Conservation (phyloP, 2,329 filamentous ascomycete genomes). For the Colletotrichum trifolii region DNA sequence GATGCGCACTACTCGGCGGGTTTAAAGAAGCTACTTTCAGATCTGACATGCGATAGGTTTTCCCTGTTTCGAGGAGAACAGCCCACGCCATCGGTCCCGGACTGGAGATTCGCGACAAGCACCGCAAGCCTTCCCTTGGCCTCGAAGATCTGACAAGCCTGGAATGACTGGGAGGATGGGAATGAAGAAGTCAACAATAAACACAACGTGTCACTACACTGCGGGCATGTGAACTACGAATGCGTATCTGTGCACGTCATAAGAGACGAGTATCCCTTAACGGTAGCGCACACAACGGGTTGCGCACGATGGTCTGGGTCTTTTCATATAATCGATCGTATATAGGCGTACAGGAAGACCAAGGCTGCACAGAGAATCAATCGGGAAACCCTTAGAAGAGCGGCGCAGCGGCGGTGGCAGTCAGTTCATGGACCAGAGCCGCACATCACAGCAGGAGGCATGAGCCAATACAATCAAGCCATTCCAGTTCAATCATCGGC, state of each 20-base stretch:
- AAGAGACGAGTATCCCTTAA: background rate
- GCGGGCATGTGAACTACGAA: background rate
- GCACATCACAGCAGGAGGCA: background rate
- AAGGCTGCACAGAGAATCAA: constrained; percentile 9
- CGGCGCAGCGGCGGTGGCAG: background rate
- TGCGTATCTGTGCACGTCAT: background rate
- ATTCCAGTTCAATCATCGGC: background rate
- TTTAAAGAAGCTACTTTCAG: background rate
- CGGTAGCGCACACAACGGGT: background rate
- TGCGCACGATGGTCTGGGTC: background rate
- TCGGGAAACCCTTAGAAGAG: constrained; percentile 7
- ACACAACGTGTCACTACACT: background rate
- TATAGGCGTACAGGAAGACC: constrained; percentile 21
- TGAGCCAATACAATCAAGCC: constrained; percentile 11
- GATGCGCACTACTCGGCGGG: background rate
- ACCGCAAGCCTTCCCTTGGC: constrained; percentile 65
- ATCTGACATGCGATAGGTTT: constrained; percentile 56
- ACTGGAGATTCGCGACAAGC: constrained; percentile 80
- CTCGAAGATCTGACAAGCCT: constrained; percentile 75
- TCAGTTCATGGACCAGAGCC: no score
- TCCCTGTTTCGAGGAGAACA: constrained; percentile 69
- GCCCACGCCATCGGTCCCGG: constrained; percentile 80
- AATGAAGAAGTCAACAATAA: constrained; percentile 8
- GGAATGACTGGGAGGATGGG: constrained; percentile 60
- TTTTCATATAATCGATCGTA: constrained; percentile 9